phyloP scores from a whole-genome alignment of 352 stramenopile genomes.

The Plasmopara viticola region DNA sequence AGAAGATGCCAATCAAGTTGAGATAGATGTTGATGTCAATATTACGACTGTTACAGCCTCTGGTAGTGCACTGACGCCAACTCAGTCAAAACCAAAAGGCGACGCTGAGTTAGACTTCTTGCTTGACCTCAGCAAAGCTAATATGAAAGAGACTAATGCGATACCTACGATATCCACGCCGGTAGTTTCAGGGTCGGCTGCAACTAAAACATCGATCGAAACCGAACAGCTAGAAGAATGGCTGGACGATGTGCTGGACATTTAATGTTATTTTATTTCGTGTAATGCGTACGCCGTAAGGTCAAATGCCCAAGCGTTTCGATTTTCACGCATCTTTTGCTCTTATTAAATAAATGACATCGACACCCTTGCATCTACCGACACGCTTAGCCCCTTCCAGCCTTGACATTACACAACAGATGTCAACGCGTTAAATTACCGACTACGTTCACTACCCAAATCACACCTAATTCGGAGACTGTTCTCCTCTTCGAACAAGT shows the following conservation, averaged over 20 bases:
- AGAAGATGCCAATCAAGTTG: conserved; percentile 6
- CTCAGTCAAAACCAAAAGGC: conserved; percentile 1
- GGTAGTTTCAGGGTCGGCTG: not conserved
- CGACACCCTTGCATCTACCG: conserved; percentile 70
- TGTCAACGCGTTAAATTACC: not conserved
- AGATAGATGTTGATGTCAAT: conserved; percentile 6
- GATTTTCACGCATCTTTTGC: conserved; percentile 6
- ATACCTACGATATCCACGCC: conserved; percentile 1
- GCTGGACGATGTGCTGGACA: conserved; percentile 59
- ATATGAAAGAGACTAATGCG: conserved; percentile 3
- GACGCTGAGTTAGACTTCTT: conserved; percentile 38
- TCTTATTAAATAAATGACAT: conserved; percentile 71
- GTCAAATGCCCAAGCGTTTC: not conserved
- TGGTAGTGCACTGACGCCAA: not conserved
- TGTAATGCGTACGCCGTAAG: not conserved
- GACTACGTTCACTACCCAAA: not conserved
- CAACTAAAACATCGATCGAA: conserved; percentile 11
- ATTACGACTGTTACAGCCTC: not conserved
- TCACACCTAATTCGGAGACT: conserved; percentile 48
- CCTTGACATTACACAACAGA: conserved; percentile 14
- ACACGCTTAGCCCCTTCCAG: conserved; percentile 70
- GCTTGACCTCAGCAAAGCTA: conserved; percentile 33
- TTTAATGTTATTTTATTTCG: conserved; percentile 15
- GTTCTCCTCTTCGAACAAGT: conserved; percentile 58
- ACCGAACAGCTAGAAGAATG: conserved; percentile 57